These are phyloP conservation scores for Calonectria fujianensis DNA, from an alignment of 2,329 filamentous ascomycete genomes.

Conservation along the genomic window DNA sequence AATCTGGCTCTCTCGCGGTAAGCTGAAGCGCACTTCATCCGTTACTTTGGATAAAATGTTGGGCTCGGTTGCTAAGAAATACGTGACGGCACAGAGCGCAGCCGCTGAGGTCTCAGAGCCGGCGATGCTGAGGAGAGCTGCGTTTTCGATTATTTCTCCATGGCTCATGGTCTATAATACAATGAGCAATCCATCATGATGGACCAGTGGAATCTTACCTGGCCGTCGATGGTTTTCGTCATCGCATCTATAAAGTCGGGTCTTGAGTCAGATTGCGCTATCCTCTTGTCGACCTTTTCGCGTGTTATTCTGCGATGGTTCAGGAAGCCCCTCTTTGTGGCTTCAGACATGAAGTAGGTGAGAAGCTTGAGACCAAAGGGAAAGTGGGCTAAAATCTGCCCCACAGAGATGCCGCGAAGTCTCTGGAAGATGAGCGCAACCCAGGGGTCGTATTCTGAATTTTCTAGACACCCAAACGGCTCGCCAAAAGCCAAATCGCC, in stretches of 20 bases:
- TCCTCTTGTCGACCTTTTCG: not conserved
- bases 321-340: not conserved
- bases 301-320: not conserved
- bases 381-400: not conserved
- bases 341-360: not conserved
- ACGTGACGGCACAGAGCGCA: constrained; percentile 5
- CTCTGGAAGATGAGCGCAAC: constrained; percentile 5
- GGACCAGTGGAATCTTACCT: not conserved
- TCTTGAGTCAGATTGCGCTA: constrained; percentile 1
- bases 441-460: constrained; percentile 6
- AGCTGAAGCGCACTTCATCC: constrained; percentile 9
- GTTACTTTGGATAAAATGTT: not conserved
- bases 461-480: constrained; percentile 50
- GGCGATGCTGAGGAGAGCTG: constrained; percentile 1
- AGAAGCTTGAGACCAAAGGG: not conserved
- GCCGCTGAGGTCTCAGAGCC: constrained; percentile 30
- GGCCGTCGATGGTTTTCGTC: not conserved
- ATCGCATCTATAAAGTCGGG: constrained; percentile 14
- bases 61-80: constrained; percentile 12
- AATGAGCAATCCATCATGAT: not conserved
- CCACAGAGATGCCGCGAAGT: not conserved
- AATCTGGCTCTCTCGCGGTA: constrained; percentile 13
- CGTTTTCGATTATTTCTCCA: not conserved
- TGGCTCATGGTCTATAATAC: not conserved
- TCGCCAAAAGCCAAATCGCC: constrained; percentile 56